These are phyloP conservation scores for Wallacemonas rigidus DNA, from an alignment of 208 protist species.

Conservation along the genomic window DNA sequence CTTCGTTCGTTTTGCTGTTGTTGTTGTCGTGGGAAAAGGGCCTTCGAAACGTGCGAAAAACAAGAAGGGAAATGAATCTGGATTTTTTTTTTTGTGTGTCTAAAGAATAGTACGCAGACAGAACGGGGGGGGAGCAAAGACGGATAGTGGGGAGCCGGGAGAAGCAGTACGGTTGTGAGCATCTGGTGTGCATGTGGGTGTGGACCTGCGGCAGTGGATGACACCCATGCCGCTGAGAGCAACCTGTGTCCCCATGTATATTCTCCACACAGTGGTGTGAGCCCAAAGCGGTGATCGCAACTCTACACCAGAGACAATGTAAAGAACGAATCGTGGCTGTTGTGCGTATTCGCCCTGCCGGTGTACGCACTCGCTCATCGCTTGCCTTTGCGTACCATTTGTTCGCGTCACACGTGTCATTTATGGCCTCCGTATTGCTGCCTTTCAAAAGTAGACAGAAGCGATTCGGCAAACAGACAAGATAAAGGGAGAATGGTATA, in stretches of 20 bases:
- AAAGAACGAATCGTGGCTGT: too few species aligned
- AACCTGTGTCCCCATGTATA: too few species aligned
- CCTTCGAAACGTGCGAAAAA: background rate
- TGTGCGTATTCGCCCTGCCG: too few species aligned
- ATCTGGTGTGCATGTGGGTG: too few species aligned
- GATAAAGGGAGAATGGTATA: background rate
- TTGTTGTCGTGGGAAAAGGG: too few species aligned
- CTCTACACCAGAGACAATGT: too few species aligned
- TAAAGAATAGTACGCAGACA: background rate
- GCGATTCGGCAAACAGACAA: slow-evolving; percentile 8
- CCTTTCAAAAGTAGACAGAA: slow-evolving; percentile 12
- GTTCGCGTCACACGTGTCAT: background rate
- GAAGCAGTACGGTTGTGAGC: too few species aligned
- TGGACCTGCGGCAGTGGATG: too few species aligned
- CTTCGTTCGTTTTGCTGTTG: background rate
- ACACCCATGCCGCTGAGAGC: too few species aligned
- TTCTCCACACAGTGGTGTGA: too few species aligned
- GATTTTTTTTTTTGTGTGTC: background rate
- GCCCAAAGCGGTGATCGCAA: too few species aligned
- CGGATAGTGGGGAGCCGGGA: background rate
- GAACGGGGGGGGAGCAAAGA: background rate
- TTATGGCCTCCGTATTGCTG: background rate
- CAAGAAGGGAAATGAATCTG: background rate
- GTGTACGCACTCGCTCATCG: too few species aligned
- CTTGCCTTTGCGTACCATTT: background rate